phyloP scores from a whole-genome alignment of 2,329 filamentous ascomycete species.

The Shiraia sp. region DNA sequence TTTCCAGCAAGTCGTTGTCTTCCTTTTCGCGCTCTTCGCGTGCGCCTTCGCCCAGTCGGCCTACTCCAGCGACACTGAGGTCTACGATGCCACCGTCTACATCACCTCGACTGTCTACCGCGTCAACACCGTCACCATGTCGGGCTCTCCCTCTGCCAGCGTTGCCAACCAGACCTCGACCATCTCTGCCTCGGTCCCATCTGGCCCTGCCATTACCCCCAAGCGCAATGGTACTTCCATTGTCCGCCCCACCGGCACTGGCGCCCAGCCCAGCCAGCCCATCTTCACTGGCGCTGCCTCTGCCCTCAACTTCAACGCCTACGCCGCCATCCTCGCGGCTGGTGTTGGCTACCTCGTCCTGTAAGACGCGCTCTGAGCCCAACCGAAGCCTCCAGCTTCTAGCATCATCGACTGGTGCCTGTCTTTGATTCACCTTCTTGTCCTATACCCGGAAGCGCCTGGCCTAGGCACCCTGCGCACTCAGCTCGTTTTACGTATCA shows the following conservation, averaged over 20 bases:
- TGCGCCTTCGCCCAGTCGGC: constrained; percentile 29
- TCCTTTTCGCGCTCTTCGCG: constrained; percentile 40
- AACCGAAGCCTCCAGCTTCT: constrained; percentile 18
- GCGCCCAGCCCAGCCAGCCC: constrained; percentile 14
- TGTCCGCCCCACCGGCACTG: constrained; percentile 20
- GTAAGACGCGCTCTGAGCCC: constrained; percentile 25
- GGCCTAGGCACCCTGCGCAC: constrained; percentile 16
- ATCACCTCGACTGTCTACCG: constrained; percentile 44
- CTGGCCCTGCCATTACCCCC: constrained; percentile 14
- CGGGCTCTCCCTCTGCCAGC: constrained; percentile 30
- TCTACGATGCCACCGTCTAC: constrained; percentile 43
- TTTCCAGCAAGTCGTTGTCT: constrained; percentile 38
- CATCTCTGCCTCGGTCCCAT: constrained; percentile 25
- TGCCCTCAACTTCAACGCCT: constrained; percentile 34
- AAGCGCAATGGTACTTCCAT: constrained; percentile 22
- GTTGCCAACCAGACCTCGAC: constrained; percentile 40
- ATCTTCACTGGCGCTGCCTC: constrained; percentile 42
- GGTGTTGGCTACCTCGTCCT: constrained; percentile 42
- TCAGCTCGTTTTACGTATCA: constrained; percentile 22
- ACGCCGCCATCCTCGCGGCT: constrained; percentile 35
- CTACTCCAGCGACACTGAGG: constrained; percentile 10
- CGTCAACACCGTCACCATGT: constrained; percentile 44
- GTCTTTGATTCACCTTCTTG: constrained; percentile 28
- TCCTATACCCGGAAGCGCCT: constrained; percentile 20
- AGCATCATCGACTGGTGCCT: constrained; percentile 37